Evolutionary conservation across 2,329 filamentous ascomycete genomes (phyloP).

Genomic region (Pseudocercospora crystallina): DNA sequence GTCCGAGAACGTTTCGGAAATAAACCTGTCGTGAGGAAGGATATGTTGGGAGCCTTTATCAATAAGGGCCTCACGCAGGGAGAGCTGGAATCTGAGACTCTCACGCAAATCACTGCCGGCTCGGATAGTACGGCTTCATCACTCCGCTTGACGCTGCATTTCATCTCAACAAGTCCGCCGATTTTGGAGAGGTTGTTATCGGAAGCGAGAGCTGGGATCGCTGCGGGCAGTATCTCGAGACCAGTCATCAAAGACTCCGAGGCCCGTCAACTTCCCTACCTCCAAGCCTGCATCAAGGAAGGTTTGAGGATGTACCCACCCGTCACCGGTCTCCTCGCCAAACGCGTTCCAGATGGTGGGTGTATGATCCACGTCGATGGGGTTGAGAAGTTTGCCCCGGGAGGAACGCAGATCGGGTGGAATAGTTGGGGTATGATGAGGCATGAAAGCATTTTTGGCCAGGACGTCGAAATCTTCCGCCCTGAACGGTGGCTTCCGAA

Average conservation of each 20-base stretch:
- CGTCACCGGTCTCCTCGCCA: conserved; percentile 40
- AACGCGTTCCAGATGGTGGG: conserved; percentile 37
- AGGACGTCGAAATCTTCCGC: conserved; percentile 39
- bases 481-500: conserved; percentile 40
- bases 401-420: conserved; percentile 40
- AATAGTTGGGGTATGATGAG: conserved; percentile 41
- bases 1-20: conserved; percentile 49
- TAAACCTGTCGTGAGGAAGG: conserved; percentile 44
- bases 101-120: conserved; percentile 54
- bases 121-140: conserved; percentile 59
- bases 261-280: conserved; percentile 44
- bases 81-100: conserved; percentile 45
- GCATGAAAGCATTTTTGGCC: conserved; percentile 38
- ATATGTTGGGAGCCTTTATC: conserved; percentile 58
- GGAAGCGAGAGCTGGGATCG: conserved; percentile 47
- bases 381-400: conserved; percentile 37
- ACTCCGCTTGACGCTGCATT: conserved; percentile 54
- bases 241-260: conserved; percentile 53
- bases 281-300: conserved; percentile 50
- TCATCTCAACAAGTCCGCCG: conserved; percentile 52
- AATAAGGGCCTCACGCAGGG: conserved; percentile 44
- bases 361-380: conserved; percentile 36
- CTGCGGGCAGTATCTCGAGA: conserved; percentile 38
- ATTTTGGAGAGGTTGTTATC: conserved; percentile 47
- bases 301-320: conserved; percentile 48